A percentile compares a stretch with the other conserved stretches of the same genome.
Conservation (phyloP, 345 rosid genomes). For the Toxicodendron radicans region DNA sequence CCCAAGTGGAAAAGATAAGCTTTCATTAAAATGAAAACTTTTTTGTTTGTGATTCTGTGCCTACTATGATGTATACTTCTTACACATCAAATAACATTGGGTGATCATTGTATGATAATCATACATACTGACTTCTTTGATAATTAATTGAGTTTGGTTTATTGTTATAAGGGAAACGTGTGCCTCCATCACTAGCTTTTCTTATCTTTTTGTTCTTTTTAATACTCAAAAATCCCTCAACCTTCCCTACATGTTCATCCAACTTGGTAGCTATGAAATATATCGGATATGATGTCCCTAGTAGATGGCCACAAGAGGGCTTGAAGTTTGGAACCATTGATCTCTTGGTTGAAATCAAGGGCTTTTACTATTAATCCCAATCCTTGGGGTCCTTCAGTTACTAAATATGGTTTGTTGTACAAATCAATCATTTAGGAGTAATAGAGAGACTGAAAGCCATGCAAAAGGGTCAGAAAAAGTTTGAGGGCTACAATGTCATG, state of each 20-base stretch:
- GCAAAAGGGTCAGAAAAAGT: no score
- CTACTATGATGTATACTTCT: background rate
- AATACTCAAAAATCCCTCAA: no score
- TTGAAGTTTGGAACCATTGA: no score
- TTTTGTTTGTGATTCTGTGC: background rate
- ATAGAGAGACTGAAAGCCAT: background rate
- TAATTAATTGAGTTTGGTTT: background rate
- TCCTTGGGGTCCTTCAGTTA: no score
- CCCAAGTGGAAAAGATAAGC: background rate
- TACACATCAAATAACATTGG: slow-evolving; percentile 4
- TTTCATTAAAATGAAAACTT: background rate
- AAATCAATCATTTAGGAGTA: background rate
- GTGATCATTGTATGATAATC: background rate
- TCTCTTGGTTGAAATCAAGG: no score
- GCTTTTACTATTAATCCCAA: no score
- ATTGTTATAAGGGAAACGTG: background rate
- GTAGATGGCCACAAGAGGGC: no score
- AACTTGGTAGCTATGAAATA: no score
- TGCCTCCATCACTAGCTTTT: background rate
- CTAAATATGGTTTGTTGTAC: background rate
- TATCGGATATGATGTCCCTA: no score
- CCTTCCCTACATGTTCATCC: no score
- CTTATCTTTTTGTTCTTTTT: no score
- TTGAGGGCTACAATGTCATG: background rate
- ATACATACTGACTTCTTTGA: background rate